These are phyloP conservation scores for Aspergillus asperescens DNA, from an alignment of 495 filamentous ascomycete species.

Conservation along the genomic window DNA sequence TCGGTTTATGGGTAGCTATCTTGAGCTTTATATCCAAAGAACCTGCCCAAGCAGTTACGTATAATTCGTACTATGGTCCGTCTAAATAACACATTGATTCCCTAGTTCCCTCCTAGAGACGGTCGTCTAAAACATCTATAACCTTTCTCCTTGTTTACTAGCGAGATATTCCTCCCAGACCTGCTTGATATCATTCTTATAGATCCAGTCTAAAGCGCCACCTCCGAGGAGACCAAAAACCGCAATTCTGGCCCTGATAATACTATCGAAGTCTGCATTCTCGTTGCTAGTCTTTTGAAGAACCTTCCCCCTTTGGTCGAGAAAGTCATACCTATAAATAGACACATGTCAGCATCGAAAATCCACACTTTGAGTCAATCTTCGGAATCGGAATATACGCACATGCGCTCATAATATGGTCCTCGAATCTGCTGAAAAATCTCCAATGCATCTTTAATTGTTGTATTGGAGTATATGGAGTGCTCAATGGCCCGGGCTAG, in stretches of 20 bases:
- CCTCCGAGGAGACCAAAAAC: conserved; percentile 1
- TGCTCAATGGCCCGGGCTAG: conserved; percentile 40
- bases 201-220: conserved; percentile 35
- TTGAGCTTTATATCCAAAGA: too few relatives aligned
- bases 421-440: conserved; percentile 40
- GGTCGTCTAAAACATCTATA: too few relatives aligned
- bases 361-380: not conserved
- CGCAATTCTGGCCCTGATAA: conserved; percentile 29
- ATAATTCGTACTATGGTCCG: too few relatives aligned
- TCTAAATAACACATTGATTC: too few relatives aligned
- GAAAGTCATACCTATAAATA: not conserved
- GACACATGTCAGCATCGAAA: not conserved
- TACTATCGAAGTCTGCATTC: conserved; percentile 25
- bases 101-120: too few relatives aligned
- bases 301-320: not conserved
- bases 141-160: not conserved
- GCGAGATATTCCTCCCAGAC: conserved; percentile 31
- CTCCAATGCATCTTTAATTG: conserved; percentile 28
- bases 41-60: too few relatives aligned
- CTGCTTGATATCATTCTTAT: conserved; percentile 39
- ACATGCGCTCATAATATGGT: conserved; percentile 36
- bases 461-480: conserved; percentile 9
- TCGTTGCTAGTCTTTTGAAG: not conserved
- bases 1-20: too few relatives aligned
- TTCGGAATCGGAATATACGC: not conserved